Base-by-base conservation (phyloP, 2,329 filamentous ascomycete species). In the Diplocarpon rosae region DNA sequence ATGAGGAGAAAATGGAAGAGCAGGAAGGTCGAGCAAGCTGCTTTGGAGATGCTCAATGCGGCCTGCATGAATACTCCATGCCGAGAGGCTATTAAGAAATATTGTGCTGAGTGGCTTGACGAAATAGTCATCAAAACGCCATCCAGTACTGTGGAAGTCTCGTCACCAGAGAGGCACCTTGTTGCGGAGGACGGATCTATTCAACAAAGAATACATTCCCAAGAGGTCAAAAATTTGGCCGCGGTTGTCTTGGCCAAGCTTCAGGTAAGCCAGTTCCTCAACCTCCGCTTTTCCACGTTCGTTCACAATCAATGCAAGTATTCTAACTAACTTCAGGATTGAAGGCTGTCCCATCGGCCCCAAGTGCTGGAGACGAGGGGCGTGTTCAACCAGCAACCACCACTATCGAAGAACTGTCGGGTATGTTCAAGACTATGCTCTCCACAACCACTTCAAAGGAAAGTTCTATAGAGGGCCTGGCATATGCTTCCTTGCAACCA, bases 1-100 rank as follows among this genome's bases (percentile, higher is more conserved):
- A 83, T 94, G 64, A 75, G 83, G 52, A 76, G 80, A 54, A 87
- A 82, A 60, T 85, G 83, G 69, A 93, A 90, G 69, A 90, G 83
- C 60, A 75, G 77, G 53, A 86, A 86, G 56, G 83, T 96, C 16
- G 88, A 95, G 64, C 82, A 85, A 47, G 85, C 88, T 2, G 83
- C 87, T 38, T 66, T 98, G 54, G 85, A 95, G 59, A 78, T 98
- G 66, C 72, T 98, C 46, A 95, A 89, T 64, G 87, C 86, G 11
- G 89, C 90, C 6, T 95, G 88, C 64, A 85, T 95, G 64, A 85
- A 93, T 60, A 73, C 78, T 37, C 69, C 76, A 7, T 96, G 89
- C 58, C 78, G 92, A 16, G 84, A 89, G 53, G 83, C 84, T 8
- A 84, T 96, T 48, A 76, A 79, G 54, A 88, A 88, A 62, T 80